A percentile compares a stretch with the other conserved stretches of the same genome.
phyloP scores from a whole-genome alignment of 331 rosid species.

The Quercus tomentella region DNA sequence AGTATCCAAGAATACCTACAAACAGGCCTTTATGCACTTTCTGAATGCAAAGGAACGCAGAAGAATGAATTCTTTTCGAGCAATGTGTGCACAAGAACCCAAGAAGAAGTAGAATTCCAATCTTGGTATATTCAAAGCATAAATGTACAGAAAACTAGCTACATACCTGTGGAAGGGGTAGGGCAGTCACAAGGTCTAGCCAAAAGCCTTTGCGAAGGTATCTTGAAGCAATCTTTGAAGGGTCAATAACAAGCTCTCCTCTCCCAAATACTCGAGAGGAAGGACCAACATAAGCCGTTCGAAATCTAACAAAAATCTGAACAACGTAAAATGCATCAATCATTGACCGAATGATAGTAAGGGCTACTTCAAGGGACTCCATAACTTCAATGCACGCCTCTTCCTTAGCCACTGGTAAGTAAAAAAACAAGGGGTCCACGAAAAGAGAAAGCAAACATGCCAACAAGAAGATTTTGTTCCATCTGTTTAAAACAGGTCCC shows the following conservation, averaged over 20 bases:
- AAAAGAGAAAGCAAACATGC: constrained; percentile 50
- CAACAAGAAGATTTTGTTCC: constrained; percentile 53
- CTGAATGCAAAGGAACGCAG: not conserved
- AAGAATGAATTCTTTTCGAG: not conserved
- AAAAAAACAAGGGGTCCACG: constrained; percentile 52
- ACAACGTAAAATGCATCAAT: constrained; percentile 46
- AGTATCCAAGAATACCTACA: not conserved
- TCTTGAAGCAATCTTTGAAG: constrained; percentile 43
- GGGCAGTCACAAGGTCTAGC: constrained; percentile 43
- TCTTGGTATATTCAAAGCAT: not conserved
- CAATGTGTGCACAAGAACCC: not conserved
- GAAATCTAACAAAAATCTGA: constrained; percentile 50
- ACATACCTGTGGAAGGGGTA: constrained; percentile 51
- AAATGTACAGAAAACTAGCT: not conserved
- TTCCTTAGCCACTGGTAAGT: constrained; percentile 46
- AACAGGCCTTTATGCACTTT: not conserved
- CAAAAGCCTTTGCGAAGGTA: constrained; percentile 38
- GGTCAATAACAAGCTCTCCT: constrained; percentile 52
- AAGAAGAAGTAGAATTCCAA: not conserved
- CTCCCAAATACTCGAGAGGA: constrained; percentile 59
- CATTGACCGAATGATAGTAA: constrained; percentile 42
- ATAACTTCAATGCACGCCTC: constrained; percentile 39
- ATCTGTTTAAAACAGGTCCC: constrained; percentile 33
- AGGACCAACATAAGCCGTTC: constrained; percentile 50
- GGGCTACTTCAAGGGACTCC: constrained; percentile 26